Evolutionary conservation across 306 rosid species (phyloP).

Genomic region (Coriaria nepalensis): DNA sequence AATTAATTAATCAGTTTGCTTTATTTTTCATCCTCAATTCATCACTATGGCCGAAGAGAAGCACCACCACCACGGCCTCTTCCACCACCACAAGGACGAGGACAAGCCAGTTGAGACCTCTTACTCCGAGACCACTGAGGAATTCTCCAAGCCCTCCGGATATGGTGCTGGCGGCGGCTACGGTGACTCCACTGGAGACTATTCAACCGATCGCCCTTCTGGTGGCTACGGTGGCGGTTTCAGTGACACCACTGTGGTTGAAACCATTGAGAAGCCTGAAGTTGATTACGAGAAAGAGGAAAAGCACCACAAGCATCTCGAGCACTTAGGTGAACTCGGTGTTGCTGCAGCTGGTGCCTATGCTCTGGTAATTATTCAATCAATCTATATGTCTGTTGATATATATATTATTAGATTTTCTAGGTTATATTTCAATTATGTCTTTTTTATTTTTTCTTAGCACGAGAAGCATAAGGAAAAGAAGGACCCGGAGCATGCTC

Average conservation of each 20-base stretch:
- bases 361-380: conserved; percentile 37
- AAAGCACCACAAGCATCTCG: conserved; percentile 62
- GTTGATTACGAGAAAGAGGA: conserved; percentile 52
- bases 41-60: conserved; percentile 50
- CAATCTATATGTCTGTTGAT: neutral
- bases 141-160: no score
- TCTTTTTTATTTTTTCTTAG: conserved; percentile 13
- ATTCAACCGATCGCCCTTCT: no score
- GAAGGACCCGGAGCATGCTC: conserved; percentile 56
- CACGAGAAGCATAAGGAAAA: conserved; percentile 50
- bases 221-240: no score
- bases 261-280: neutral
- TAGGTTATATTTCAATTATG: neutral
- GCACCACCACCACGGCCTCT: conserved; percentile 34
- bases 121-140: no score
- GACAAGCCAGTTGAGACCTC: neutral
- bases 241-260: no score
- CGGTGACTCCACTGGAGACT: no score
- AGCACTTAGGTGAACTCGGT: conserved; percentile 39
- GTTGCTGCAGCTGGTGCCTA: conserved; percentile 41
- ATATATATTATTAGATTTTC: neutral
- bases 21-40: no score
- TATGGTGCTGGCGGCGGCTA: no score
- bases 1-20: no score
- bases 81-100: conserved; percentile 34